Conservation (phyloP, 768 basidiomycete genomes). For the Termitomyces sp. region DNA sequence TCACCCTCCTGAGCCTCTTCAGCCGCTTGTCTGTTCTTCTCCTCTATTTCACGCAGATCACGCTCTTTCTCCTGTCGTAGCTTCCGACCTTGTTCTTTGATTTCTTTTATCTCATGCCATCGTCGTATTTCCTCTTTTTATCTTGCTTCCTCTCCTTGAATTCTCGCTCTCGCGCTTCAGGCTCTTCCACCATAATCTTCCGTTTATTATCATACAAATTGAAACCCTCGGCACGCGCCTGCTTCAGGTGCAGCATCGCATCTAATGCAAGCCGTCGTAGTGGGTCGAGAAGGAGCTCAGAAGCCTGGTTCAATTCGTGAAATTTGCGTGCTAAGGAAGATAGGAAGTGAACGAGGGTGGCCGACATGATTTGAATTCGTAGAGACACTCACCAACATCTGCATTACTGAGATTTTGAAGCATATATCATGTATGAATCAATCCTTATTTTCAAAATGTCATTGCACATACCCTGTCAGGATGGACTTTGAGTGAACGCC, state of each 20-base stretch:
- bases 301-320: slow-evolving; percentile 78
- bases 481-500: slow-evolving; percentile 82
- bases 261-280: slow-evolving; percentile 73
- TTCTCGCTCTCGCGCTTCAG: slow-evolving; percentile 72
- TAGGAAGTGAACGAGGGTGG: background rate
- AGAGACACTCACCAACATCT: slow-evolving; percentile 51
- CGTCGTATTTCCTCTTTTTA: slow-evolving; percentile 47
- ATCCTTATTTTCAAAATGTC: background rate
- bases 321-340: slow-evolving; percentile 58
- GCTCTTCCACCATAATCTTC: slow-evolving; percentile 67
- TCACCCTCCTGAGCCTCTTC: slow-evolving; percentile 30
- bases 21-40: slow-evolving; percentile 28
- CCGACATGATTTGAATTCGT: background rate
- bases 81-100: slow-evolving; percentile 69
- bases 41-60: slow-evolving; percentile 39
- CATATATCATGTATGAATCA: background rate
- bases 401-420: slow-evolving; percentile 72
- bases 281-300: slow-evolving; percentile 78
- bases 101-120: slow-evolving; percentile 59
- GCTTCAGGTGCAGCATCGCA: slow-evolving; percentile 67
- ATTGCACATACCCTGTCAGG: slow-evolving; percentile 65
- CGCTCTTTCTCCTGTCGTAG: slow-evolving; percentile 64
- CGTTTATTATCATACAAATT: slow-evolving; percentile 67
- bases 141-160: slow-evolving; percentile 68
- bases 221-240: slow-evolving; percentile 66